Conservation (phyloP, 371 early-diverging fungal species). For the Fennellomyces sp. region DNA sequence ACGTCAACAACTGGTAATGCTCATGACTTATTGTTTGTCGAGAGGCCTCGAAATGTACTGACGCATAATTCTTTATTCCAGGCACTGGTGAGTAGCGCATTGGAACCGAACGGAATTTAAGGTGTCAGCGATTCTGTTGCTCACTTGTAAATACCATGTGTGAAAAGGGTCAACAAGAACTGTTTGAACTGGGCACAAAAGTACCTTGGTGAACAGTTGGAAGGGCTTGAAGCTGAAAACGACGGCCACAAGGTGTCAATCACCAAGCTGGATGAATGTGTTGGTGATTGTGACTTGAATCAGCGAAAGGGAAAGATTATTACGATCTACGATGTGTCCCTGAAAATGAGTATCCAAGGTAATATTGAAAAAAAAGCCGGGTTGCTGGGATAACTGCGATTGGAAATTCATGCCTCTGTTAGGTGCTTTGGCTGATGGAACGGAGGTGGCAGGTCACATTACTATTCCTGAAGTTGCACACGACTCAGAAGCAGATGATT, state of each 20-base stretch:
- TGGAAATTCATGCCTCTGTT: not conserved
- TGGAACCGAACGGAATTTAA: not conserved
- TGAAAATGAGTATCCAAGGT: conserved; percentile 47
- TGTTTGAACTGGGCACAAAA: conserved; percentile 86
- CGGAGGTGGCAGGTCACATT: conserved; percentile 67
- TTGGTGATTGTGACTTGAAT: conserved; percentile 89
- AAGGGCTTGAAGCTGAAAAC: conserved; percentile 34
- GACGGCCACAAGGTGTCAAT: conserved; percentile 60
- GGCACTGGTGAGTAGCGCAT: conserved; percentile 10
- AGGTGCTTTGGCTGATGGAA: conserved; percentile 56
- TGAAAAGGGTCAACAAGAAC: conserved; percentile 89
- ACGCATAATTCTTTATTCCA: not conserved
- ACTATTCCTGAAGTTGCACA: conserved; percentile 89
- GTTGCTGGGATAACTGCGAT: not conserved
- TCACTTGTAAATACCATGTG: not conserved
- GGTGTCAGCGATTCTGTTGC: not conserved
- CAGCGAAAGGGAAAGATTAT: conserved; percentile 92
- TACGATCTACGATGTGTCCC: conserved; percentile 81
- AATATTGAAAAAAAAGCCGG: conserved; percentile 3
- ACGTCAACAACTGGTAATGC: conserved; percentile 9
- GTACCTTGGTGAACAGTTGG: conserved; percentile 68
- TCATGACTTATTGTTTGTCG: too few relatives aligned
- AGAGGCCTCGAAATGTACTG: not conserved
- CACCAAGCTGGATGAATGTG: conserved; percentile 60
- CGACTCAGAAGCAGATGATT: conserved; percentile 80